Evolutionary conservation across 106 monocot species (phyloP), one percentile per base, ranked within the genome.

Genomic region (Narthecium ossifragum): DNA sequence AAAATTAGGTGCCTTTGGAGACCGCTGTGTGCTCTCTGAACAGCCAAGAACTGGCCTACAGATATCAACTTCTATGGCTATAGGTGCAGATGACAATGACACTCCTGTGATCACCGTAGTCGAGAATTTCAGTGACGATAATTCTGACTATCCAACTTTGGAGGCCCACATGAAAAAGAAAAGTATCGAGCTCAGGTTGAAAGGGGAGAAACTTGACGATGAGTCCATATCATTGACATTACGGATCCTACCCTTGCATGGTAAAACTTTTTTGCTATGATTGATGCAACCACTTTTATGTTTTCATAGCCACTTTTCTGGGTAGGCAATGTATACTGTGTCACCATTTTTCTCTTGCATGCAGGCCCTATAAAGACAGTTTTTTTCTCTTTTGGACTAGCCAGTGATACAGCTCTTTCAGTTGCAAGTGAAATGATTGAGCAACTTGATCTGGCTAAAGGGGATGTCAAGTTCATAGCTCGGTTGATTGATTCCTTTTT

Each of bases 361-460:
- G 63, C 70, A 88, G 88, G 52, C 41, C 31, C 2, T 48, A 43
- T 30, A 12, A 65, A 27, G 31, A 59, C 45, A 29, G 47, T 64
- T 0, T 30, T 72, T 47, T 89, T 78, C 34, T 3, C 48, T 11
- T 81, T 89, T 63, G 45, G 60, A 39, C 30, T 80, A 25, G 53
- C 57, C 8, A 55, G 47, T 36, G 84, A 84, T 55, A 81, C 84
- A 17, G 31, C 74, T 25, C 18, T 55, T 51, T 70, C 64, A 27
- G 68, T 89, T 51, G 88, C 88, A 14, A 64, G 34, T 32, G 78
- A 85, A 69, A 84, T 89, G 84, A 78, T 64, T 43, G 72, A 74
- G 52, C 56, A 78, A n/a, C 52, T 80, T 54, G 65, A 65, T 47
- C 52, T 84, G 21, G 22, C 56, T 21, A 30, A 55, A 34, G 34